A percentile compares a stretch with the other conserved stretches of the same genome.
phyloP scores from a whole-genome alignment of 1,139 yeast genomes.

The Pichia sp. region DNA sequence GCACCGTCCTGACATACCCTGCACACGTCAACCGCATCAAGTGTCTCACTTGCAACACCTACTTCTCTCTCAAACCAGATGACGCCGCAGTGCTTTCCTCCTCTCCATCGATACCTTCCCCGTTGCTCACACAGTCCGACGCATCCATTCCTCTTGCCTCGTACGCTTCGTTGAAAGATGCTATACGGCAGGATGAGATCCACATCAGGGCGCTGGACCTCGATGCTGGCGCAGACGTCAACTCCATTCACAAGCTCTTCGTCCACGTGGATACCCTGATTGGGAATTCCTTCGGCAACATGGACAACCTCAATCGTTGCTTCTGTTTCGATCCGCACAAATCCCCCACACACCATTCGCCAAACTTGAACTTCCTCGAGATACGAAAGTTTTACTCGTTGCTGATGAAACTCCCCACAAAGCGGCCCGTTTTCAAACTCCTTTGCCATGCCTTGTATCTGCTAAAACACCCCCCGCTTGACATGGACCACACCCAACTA shows the following conservation, averaged over 20 bases:
- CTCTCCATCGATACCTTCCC: background rate
- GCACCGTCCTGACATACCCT: slow-evolving; percentile 51
- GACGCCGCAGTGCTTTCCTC: background rate
- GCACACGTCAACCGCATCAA: slow-evolving; percentile 44
- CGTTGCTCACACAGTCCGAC: background rate
- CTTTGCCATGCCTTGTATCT: slow-evolving; percentile 47
- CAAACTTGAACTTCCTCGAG: slow-evolving; percentile 47
- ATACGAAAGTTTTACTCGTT: slow-evolving; percentile 41
- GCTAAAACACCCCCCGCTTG: slow-evolving; percentile 42
- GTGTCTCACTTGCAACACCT: slow-evolving; percentile 57
- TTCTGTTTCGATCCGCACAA: slow-evolving; percentile 37
- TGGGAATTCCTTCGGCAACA: slow-evolving; percentile 24
- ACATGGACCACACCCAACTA: slow-evolving; percentile 39
- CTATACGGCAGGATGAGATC: background rate
- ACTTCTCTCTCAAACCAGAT: slow-evolving; percentile 20
- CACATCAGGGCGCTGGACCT: background rate
- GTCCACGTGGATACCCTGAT: slow-evolving; percentile 9
- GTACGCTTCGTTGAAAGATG: background rate
- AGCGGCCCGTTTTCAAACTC: slow-evolving; percentile 53
- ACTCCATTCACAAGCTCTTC: slow-evolving; percentile 2
- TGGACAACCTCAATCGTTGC: slow-evolving; percentile 44
- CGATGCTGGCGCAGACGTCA: background rate
- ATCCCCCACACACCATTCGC: slow-evolving; percentile 33
- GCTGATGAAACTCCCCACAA: slow-evolving; percentile 51
- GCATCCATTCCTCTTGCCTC: slow-evolving; percentile 3